A percentile compares a stretch with the other conserved stretches of the same genome.
phyloP scores from a whole-genome alignment of 441 rosid genomes.

The Aleurites moluccanus region DNA sequence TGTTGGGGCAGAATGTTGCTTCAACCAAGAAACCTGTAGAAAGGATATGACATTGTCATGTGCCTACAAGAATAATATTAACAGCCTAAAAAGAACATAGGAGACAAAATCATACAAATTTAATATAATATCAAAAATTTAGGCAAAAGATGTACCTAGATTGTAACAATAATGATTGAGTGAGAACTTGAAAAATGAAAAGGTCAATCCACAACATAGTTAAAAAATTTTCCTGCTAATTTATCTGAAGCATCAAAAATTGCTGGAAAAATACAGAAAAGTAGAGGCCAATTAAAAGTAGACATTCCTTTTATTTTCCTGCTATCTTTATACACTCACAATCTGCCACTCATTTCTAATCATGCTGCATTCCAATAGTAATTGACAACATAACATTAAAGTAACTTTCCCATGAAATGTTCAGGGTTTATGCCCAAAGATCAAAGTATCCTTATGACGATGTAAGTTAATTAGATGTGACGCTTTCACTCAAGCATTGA shows the following conservation, averaged over 20 bases:
- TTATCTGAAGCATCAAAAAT: background rate
- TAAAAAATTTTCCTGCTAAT: background rate
- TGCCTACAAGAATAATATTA: constrained; percentile 11
- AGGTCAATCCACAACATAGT: background rate
- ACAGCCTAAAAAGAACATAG: background rate
- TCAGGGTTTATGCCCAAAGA: constrained; percentile 5
- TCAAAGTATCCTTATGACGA: background rate
- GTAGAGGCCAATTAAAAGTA: background rate
- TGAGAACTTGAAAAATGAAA: background rate
- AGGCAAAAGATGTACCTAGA: background rate
- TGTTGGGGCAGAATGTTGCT: constrained; percentile 92
- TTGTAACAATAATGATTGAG: background rate
- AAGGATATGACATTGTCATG: constrained; percentile 23
- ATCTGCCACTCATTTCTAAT: background rate
- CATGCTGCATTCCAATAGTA: background rate
- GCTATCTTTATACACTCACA: background rate
- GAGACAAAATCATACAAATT: background rate
- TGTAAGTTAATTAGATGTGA: background rate
- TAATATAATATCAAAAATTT: background rate
- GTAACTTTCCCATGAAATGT: background rate
- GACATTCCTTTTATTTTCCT: background rate
- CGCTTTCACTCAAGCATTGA: constrained; percentile 13
- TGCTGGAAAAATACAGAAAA: background rate
- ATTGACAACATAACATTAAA: background rate
- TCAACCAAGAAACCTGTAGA: constrained; percentile 86